These are phyloP conservation scores for Gamarada debralockiae DNA, from an alignment of 495 filamentous ascomycete species.

Conservation along the genomic window DNA sequence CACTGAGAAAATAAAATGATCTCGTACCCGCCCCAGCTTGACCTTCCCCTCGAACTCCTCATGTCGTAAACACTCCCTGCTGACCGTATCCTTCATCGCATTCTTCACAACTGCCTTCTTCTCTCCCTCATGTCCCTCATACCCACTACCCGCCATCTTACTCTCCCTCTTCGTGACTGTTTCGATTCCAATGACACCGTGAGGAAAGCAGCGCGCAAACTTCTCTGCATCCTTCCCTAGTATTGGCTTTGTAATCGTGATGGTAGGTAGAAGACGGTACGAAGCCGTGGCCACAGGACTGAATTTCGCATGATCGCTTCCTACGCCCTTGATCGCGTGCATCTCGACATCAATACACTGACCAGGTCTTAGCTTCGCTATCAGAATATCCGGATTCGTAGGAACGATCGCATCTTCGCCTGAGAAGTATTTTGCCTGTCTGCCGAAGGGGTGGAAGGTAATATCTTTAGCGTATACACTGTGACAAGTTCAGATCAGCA, in stretches of 20 bases:
- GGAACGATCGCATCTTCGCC: constrained; percentile 63
- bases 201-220: constrained; percentile 86
- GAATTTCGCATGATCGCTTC: constrained; percentile 95
- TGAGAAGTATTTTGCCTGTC: constrained; percentile 64
- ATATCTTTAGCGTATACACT: constrained; percentile 80
- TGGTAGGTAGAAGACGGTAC: constrained; percentile 86
- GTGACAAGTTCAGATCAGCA: too few relatives aligned
- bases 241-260: constrained; percentile 78
- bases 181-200: constrained; percentile 81
- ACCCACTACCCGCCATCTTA: constrained; percentile 53
- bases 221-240: constrained; percentile 81
- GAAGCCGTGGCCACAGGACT: constrained; percentile 92
- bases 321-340: constrained; percentile 91
- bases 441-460: constrained; percentile 66
- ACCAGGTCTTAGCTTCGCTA: constrained; percentile 90
- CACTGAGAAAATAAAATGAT: constrained; percentile 96
- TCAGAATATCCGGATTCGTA: constrained; percentile 86
- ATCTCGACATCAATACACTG: constrained; percentile 79
- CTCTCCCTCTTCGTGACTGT: constrained; percentile 66
- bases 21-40: constrained; percentile 79
- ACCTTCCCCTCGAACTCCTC: constrained; percentile 94
- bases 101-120: constrained; percentile 81
- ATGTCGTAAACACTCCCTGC: constrained; percentile 86
- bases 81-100: constrained; percentile 87
- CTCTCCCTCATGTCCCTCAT: constrained; percentile 69